Base-by-base conservation (phyloP, 108 stramenopile genomes). In the Chaetoceros muelleri region DNA sequence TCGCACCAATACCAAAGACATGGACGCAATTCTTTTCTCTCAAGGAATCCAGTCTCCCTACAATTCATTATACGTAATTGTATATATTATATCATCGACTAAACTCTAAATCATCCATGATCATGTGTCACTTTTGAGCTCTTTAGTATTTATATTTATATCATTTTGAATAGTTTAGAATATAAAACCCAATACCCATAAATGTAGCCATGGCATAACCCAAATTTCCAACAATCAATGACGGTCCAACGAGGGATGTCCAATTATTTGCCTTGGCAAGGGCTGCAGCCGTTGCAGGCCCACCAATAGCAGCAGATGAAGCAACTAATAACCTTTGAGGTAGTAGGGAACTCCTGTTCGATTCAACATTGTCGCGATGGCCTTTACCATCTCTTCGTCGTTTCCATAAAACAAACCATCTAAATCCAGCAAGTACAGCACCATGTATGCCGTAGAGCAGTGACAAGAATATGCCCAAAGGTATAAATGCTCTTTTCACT, bases 301-400 rank as follows among this genome's bases (percentile, higher is more conserved):
- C 88, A 10, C 88, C 88, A 55, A 90, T 90, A 17, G 88, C 88
- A 21, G 84, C 84, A 18, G 77, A 79, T 0, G 84, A 86, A 24
- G 84, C 84, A 28, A 78, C 70, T 34, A 90, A 52, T 18, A 90
- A 56, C 26, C 84, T 70, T 60, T 85, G 88, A 18, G 82, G 74
- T 3, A 57, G 57, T 46, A 73, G 67, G 21, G 60, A 28, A 53
- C 57, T 29, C 54, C 60, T 34, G 51, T 49, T 67, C 67, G 67
- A 16, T 31, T 27, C 47, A n/a, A n/a, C n/a, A n/a, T n/a, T n/a
- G n/a, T n/a, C n/a, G n/a, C n/a, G n/a, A n/a, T n/a, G n/a, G n/a
- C n/a, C n/a, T 24, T 60, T 26, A 28, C 28, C 2, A 47, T 19
- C 24, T 48, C 44, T 5, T 46, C 54, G 24, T 30, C 34, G 23